Base-by-base conservation (phyloP, 768 basidiomycete genomes). In the Gymnopilus dilepis region DNA sequence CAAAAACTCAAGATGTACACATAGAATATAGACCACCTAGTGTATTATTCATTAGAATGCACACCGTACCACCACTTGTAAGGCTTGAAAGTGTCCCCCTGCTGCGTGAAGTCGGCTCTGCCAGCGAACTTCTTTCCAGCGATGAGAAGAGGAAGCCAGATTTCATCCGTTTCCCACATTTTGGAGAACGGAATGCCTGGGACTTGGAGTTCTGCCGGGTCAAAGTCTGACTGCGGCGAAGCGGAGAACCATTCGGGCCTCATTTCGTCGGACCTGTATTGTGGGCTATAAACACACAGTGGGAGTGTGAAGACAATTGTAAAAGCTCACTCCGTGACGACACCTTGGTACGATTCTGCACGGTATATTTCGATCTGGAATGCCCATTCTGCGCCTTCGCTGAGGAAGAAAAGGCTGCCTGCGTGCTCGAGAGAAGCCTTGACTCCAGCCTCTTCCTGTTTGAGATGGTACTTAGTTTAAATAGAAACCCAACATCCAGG, bases 361-460 rank as follows among this genome's bases (percentile, higher is more conserved):
- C 82, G 80, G 67, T 87, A 95, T 2, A 94, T 78, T 53, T 91
- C 87, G 61, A 95, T 87, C 58, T 91, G 81, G 64, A 89, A 89
- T 9, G 87, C 87, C 73, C 80, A 82, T 53, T 88, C 82, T 6
- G 76, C 70, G 2, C 78, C 82, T 52, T 84, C 78, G 47, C 73
- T 77, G 28, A 85, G 73, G 72, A 94, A 94, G 60, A 92, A 76
- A 15, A 94, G 75, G 3, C 78, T 82, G 1, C 92, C 92, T 41
- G 80, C 84, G 50, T 88, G 84, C 52, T 78, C 73, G n/a, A 92
- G 78, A 2, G 83, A 77, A 0, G 91, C 88, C 19, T 74, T 79
- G 37, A 95, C 86, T 1, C 92, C 90, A 7, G 92, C 84, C 77
- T 95, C 94, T 80, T 95, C 94, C 94, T 94, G 67, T 33, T n/a